Evolutionary conservation across 1,284 basidiomycete genomes (phyloP), one percentile per base, ranked within the genome.

Genomic region (Pseudozyma flocculosa): DNA sequence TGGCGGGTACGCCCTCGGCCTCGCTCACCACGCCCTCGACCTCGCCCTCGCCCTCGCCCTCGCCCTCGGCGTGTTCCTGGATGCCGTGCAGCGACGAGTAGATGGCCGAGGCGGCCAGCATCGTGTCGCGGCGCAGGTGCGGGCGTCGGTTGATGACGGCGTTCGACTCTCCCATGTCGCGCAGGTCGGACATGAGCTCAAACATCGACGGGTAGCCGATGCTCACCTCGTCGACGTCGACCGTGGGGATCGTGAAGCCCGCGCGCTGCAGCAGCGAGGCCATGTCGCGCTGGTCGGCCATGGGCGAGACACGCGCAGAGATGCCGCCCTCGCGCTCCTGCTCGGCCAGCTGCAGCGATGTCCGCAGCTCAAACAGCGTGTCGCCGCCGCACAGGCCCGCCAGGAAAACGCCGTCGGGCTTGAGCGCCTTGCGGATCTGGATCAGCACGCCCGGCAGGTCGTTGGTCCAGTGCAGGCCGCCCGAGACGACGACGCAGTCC

Each of bases 391-490:
- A 86, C 80, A 98, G 88, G 9, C 92, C 91, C 19, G 88, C 93
- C 15, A 99, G 83, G 74, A 98, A 97, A 26, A 96, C 85, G 1
- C 94, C 95, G 76, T 98, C 95, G 0, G 93, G 91, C 71, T 87
- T 84, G 15, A 99, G 81, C 2, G 88, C 85, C 78, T 92, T 86
- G 67, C 85, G 85, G 54, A 96, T 90, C 76, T 98, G 95, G 13
- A 92, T 84, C 23, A 99, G 83, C 0, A 87, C 83, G n/a, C 92
- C 92, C 55, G 93, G 94, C 14, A 99, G 84, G 80, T 99, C 95
- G 71, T 98, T 98, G 10, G 96, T 87, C 95, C 95, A 99, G 72
- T 99, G 95, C 48, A 98, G 82, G 52, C 87, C 88, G 2, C 95
- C 83, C 71, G 89, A 92, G 15, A 90, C 93, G 29, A 97, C 87